Base-by-base conservation (phyloP, 2,329 filamentous ascomycete species). In the Claviceps maximensis region DNA sequence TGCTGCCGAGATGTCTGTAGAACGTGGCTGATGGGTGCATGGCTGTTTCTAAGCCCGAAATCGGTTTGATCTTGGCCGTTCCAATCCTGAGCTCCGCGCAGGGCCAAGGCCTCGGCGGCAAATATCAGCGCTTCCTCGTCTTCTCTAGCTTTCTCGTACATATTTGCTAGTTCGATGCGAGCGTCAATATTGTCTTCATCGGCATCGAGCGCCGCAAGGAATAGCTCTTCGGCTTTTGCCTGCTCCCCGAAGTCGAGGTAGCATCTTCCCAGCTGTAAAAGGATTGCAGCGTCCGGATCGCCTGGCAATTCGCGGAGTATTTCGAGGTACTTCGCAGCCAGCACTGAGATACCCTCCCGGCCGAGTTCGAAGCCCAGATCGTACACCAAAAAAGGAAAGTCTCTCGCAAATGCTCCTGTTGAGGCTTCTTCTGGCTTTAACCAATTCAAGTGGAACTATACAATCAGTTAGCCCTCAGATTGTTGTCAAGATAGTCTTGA, bases 331-430 rank as follows among this genome's bases (percentile, higher is more conserved):
- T 69, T 67, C 31, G 81, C 68, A 4, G 82, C 82, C 15, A 59
- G 29, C 5, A 57, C 53, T 29, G 62, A 58, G 19, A 64, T 59
- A 1, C 62, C 62, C 44, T 56, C 58, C 17, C 60, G 62, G 21
- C 59, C 56, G 42, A 82, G 65, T 55, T 76, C 72, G 33, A 69
- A 66, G 2, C 74, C 78, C 23, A 79, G 67, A 57, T 94, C 85
- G 56, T 84, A 80, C 58, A 91, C 84, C n/a, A 95, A 76, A 65
- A 94, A 86, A 15, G 82, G 80, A 60, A 87, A 89, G 53, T 87
- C 80, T 51, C 75, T 74, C 8, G 88, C 73, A 33, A 62, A 67
- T 68, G 66, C 72, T 66, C 51, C 66, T 70, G 65, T 66, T 9
- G 56, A 57, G n/a, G 57, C 57, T 47, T 83, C 77, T 7, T 79